A percentile compares a stretch with the other conserved stretches of the same genome.
These are phyloP conservation scores for Nitzschia sp. DNA, from an alignment of 108 stramenopile genomes.

Conservation along the genomic window DNA sequence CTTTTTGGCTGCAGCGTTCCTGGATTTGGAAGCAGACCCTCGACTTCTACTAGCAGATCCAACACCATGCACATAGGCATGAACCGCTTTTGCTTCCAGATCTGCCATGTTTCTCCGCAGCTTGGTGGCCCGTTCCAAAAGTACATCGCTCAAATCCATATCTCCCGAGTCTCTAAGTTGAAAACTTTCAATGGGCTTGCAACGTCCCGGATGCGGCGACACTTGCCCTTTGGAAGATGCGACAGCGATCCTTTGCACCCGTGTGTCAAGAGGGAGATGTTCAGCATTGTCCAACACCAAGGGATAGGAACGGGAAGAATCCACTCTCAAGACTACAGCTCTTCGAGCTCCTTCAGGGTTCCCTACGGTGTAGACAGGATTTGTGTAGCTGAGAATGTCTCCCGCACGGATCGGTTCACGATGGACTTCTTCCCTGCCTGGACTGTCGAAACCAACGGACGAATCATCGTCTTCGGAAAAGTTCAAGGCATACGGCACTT, in stretches of 20 bases:
- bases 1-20: too few species aligned
- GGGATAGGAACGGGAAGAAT: constrained; percentile 32
- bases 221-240: constrained; percentile 33
- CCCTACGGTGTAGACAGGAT: constrained; percentile 60
- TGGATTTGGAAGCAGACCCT: too few species aligned
- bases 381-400: constrained; percentile 65
- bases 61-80: too few species aligned
- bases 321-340: constrained; percentile 51
- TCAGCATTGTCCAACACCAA: constrained; percentile 58
- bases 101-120: not conserved
- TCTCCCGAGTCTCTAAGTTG: not conserved
- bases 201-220: constrained; percentile 49
- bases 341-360: constrained; percentile 42
- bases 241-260: constrained; percentile 57
- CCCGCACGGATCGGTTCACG: constrained; percentile 67
- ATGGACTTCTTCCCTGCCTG: not conserved
- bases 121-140: not conserved
- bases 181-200: constrained; percentile 35
- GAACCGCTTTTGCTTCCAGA: too few species aligned
- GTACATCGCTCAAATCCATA: not conserved
- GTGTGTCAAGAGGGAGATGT: constrained; percentile 42
- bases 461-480: constrained; percentile 5
- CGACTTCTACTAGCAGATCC: too few species aligned
- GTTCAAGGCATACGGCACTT: constrained; percentile 27
- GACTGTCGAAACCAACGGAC: constrained; percentile 3